phyloP scores from a whole-genome alignment of 768 basidiomycete species.

The Strobilomyces echinocephalus region DNA sequence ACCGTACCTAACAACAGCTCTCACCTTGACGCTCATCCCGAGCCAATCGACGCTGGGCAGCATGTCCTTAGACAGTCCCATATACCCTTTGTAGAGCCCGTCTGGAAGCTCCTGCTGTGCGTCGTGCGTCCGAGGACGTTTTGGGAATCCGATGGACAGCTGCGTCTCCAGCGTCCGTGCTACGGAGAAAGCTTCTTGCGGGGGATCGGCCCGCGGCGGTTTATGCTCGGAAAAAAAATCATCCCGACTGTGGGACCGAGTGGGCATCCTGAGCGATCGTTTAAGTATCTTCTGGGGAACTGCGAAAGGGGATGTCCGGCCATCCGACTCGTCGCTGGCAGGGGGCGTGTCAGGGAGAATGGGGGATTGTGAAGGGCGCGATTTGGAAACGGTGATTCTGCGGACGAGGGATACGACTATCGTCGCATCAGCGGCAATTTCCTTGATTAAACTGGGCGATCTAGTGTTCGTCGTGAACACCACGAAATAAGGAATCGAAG shows the following conservation, averaged over 20 bases:
- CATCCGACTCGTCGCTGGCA: conserved; percentile 42
- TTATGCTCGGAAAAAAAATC: conserved; percentile 14
- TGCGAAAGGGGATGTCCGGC: conserved; percentile 6
- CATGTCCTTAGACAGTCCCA: conserved; percentile 54
- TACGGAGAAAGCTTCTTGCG: conserved; percentile 16
- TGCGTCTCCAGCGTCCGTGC: conserved; percentile 30
- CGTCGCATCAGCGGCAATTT: conserved; percentile 68
- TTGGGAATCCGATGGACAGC: conserved; percentile 67
- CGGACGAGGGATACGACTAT: conserved; percentile 64
- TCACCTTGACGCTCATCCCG: conserved; percentile 64
- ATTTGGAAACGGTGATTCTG: conserved; percentile 48
- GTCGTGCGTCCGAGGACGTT: conserved; percentile 51
- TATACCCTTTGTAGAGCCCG: conserved; percentile 59
- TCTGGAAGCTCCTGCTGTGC: conserved; percentile 54
- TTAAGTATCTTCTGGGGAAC: conserved; percentile 25
- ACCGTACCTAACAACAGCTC: conserved; percentile 14
- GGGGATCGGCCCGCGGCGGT: conserved; percentile 22
- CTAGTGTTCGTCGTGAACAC: conserved; percentile 65
- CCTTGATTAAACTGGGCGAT: conserved; percentile 49
- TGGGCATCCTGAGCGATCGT: conserved; percentile 25
- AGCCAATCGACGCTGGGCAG: conserved; percentile 63
- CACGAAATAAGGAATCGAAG: conserved; percentile 66
- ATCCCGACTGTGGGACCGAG: conserved; percentile 14
- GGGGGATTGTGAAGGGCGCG: conserved; percentile 37
- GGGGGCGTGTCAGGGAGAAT: conserved; percentile 49